Conservation (phyloP, 1,139 yeast species). For the Geotrichum klebahnii region DNA sequence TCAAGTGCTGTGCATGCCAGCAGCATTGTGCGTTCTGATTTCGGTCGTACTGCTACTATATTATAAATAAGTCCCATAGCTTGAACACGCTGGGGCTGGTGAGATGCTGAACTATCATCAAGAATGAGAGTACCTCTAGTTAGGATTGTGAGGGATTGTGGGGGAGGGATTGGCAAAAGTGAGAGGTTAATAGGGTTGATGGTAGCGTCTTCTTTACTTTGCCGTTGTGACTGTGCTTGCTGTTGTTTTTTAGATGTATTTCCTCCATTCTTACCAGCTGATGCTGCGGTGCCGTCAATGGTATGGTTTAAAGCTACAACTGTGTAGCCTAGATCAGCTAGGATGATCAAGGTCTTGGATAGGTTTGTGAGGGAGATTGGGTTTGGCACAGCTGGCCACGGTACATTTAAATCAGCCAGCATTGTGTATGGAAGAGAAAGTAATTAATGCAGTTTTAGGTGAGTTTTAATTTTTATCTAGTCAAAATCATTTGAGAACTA, state of each 20-base stretch:
- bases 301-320: conserved; percentile 71
- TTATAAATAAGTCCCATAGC: conserved; percentile 49
- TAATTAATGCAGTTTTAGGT: no score
- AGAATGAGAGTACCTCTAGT: conserved; percentile 71
- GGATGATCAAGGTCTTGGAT: conserved; percentile 28
- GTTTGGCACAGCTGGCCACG: conserved; percentile 67
- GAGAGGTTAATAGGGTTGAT: conserved; percentile 42
- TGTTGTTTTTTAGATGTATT: conserved; percentile 16
- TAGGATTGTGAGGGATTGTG: conserved; percentile 50
- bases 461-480: no score
- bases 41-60: conserved; percentile 75
- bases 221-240: conserved; percentile 8
- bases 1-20: conserved; percentile 62
- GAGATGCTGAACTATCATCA: conserved; percentile 57
- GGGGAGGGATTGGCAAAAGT: conserved; percentile 35
- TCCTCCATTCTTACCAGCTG: neutral
- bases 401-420: conserved; percentile 73
- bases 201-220: conserved; percentile 31
- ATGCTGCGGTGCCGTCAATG: conserved; percentile 52
- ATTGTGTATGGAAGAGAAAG: no score
- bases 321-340: conserved; percentile 55
- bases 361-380: conserved; percentile 24
- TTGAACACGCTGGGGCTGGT: conserved; percentile 63
- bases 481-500: no score
- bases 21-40: conserved; percentile 72